A percentile compares a stretch with the other conserved stretches of the same genome.
Conservation (phyloP, 345 rosid species). For the Xanthoceras sorbifolium region DNA sequence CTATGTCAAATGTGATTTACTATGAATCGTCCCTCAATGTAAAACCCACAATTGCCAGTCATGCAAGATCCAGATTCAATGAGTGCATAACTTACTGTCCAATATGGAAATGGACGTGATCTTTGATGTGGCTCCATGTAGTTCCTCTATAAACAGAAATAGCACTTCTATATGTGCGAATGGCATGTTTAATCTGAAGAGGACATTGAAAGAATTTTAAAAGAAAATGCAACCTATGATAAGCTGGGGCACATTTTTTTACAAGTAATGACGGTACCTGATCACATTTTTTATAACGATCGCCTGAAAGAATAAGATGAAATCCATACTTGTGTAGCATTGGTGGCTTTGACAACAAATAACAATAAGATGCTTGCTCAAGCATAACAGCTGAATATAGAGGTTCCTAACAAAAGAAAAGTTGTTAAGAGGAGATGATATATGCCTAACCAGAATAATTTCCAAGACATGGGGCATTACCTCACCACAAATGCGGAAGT, state of each 20-base stretch:
- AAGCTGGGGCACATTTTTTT: not conserved
- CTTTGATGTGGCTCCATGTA: constrained; percentile 87
- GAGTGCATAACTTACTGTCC: constrained; percentile 76
- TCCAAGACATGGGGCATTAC: constrained; percentile 43
- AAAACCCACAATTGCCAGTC: constrained; percentile 12
- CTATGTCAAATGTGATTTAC: constrained; percentile 39
- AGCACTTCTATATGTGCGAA: constrained; percentile 87
- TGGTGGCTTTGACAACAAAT: constrained; percentile 79
- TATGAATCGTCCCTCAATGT: constrained; percentile 18
- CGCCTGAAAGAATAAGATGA: constrained; percentile 97
- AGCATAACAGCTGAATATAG: constrained; percentile 97
- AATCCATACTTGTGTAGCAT: constrained; percentile 97
- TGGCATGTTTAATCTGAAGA: constrained; percentile 88
- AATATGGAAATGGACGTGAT: constrained; percentile 90
- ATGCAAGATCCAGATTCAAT: constrained; percentile 19
- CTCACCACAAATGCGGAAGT: constrained; percentile 93
- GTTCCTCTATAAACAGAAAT: constrained; percentile 84
- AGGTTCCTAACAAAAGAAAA: constrained; percentile 59
- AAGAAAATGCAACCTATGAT: constrained; percentile 17
- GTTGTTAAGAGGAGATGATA: constrained; percentile 24
- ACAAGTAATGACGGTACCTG: constrained; percentile 60
- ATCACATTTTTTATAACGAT: constrained; percentile 86
- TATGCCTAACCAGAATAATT: constrained; percentile 1
- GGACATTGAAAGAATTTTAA: constrained; percentile 19
- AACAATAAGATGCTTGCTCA: constrained; percentile 99